Percentiles rank a stretch among this genome's conserved stretches.
phyloP scores from a whole-genome alignment of 2,329 filamentous ascomycete species.

The Trichoderma afroharzianum region DNA sequence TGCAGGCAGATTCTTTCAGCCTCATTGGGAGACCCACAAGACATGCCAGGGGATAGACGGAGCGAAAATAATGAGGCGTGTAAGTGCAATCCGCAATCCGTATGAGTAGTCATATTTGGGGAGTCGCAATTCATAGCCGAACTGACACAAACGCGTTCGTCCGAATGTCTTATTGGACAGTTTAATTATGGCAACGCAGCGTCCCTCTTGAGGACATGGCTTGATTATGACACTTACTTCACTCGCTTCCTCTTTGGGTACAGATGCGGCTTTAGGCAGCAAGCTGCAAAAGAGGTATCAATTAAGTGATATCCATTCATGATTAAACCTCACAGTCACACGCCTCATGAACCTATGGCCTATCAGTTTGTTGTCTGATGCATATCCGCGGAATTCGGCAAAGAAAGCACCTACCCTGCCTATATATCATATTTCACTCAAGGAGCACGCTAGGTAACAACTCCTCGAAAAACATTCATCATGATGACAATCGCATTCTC shows the following conservation, averaged over 20 bases:
- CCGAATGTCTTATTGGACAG: background rate
- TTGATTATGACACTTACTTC: background rate
- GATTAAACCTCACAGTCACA: background rate
- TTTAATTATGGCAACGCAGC: too few relatives aligned
- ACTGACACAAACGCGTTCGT: background rate
- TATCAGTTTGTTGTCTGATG: background rate
- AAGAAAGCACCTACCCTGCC: background rate
- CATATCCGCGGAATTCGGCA: background rate
- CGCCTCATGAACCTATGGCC: background rate
- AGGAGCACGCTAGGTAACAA: background rate
- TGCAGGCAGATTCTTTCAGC: background rate
- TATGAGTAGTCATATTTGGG: background rate
- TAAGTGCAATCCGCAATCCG: background rate
- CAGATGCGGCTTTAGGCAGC: background rate
- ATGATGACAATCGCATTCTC: background rate
- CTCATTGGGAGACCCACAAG: background rate
- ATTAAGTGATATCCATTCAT: background rate
- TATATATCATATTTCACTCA: background rate
- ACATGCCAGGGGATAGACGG: background rate
- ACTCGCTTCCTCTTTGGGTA: background rate
- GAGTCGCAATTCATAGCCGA: background rate
- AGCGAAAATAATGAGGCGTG: background rate
- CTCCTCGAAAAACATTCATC: background rate
- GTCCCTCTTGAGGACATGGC: background rate
- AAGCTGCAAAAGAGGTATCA: background rate